Evolutionary conservation across 2,329 filamentous ascomycete species (phyloP).

Genomic region (Hymenoscyphus fructigenus): DNA sequence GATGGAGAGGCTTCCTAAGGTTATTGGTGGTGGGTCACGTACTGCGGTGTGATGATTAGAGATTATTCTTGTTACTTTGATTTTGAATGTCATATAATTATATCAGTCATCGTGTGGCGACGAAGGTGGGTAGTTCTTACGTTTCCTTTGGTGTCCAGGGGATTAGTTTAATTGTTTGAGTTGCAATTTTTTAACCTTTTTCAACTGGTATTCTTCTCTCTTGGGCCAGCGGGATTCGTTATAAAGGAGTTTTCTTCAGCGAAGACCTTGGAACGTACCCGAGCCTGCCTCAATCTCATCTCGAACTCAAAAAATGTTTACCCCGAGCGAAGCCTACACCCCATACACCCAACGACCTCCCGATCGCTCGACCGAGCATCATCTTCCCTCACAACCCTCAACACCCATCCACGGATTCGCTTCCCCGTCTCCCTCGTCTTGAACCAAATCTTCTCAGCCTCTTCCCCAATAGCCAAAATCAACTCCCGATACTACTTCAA

Average conservation of each 20-base stretch:
- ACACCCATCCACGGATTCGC: neutral
- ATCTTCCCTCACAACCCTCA: neutral
- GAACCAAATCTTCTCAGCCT: neutral
- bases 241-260: no score
- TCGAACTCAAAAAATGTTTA: neutral
- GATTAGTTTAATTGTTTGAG: no score
- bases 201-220: no score
- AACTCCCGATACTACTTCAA: neutral
- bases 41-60: neutral
- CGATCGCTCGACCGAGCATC: neutral
- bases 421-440: neutral
- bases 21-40: slow-evolving; percentile 10
- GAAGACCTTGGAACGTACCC: neutral
- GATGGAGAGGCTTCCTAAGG: slow-evolving; percentile 42
- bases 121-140: no score
- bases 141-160: no score
- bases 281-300: neutral
- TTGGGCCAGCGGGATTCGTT: no score
- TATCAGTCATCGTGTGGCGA: neutral
- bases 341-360: neutral
- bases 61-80: neutral
- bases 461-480: neutral
- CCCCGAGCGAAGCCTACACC: neutral
- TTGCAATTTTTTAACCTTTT: no score
- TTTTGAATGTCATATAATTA: neutral